These are phyloP conservation scores for Kwoniella mangroviensis DNA, from an alignment of 768 basidiomycete species.

Conservation along the genomic window DNA sequence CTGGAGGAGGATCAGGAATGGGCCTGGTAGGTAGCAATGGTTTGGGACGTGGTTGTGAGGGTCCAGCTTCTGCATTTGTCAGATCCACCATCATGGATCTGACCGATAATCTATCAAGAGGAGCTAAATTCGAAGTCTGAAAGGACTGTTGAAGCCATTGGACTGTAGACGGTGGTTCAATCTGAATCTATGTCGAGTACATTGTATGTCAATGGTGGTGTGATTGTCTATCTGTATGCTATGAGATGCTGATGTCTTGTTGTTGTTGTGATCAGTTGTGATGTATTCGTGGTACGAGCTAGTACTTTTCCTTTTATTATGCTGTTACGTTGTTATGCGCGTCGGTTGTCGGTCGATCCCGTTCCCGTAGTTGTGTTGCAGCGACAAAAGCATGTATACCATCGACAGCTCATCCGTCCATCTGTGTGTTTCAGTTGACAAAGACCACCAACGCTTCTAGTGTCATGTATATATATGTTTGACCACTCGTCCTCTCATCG, in stretches of 20 bases:
- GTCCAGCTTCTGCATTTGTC: constrained; percentile 32
- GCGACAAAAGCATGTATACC: not conserved
- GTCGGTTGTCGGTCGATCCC: not conserved
- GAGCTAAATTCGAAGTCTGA: not conserved
- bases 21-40: constrained; percentile 17
- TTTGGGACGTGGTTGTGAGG: constrained; percentile 16
- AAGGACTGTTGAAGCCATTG: not conserved
- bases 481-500: too few species aligned
- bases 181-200: not conserved
- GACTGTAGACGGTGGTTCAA: not conserved
- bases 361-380: not conserved
- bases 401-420: too few species aligned
- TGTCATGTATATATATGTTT: too few species aligned
- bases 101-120: not conserved
- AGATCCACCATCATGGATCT: not conserved
- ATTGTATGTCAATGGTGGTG: not conserved
- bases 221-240: not conserved
- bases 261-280: not conserved
- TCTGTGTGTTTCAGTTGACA: not conserved
- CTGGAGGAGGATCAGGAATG: constrained; percentile 20
- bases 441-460: too few species aligned
- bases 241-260: not conserved
- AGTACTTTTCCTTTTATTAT: not conserved
- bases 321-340: not conserved
- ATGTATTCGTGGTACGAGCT: not conserved